Base-by-base conservation (phyloP, 345 rosid species). In the Pistacia vera region DNA sequence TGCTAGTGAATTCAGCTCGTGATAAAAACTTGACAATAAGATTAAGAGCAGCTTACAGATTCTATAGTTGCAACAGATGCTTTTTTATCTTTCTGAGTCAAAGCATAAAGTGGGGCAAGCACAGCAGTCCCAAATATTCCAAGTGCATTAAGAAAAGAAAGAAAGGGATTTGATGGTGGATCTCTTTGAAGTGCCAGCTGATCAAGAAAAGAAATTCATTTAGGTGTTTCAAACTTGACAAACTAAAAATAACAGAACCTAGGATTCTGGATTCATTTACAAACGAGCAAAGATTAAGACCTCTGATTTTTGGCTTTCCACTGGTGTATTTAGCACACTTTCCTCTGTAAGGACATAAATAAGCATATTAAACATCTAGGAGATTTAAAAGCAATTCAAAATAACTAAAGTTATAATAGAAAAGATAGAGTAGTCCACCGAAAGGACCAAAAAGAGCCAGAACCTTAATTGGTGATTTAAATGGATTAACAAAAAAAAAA, bases 41-140 rank as follows among this genome's bases (percentile, higher is more conserved):
- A 33, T 74, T 52, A 65, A 58, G 71, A 71, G 63, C 20, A 61
- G 70, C 95, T 88, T 89, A 96, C 99, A 33, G 86, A 88, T 76
- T 92, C 91, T 49, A 96, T 51, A 70, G 90, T 81, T 73, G 83
- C 79, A 54, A 90, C 85, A 28, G 90, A 75, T 62, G 83, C 77
- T 68, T 83, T 76, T 76, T 89, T 85, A 65, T 93, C 97, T 41
- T 91, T 85, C 88, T 16, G 87, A 62, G 86, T 83, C 86, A 93
- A 81, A 33, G 93, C 97, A 82, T 90, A 96, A 48, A 96, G 91
- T 59, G 99, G 89, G 80, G 95, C 97, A 49, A 96, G 97, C 74
- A 90, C 86, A 36, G 92, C 92, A 63, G 86, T 77, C 62, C 93
- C 84, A 64, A 96, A 84, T 75, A 93, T 83, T 66, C 99, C 98